Conservation (phyloP, 352 stramenopile genomes). For the Blastocystis sp. region DNA sequence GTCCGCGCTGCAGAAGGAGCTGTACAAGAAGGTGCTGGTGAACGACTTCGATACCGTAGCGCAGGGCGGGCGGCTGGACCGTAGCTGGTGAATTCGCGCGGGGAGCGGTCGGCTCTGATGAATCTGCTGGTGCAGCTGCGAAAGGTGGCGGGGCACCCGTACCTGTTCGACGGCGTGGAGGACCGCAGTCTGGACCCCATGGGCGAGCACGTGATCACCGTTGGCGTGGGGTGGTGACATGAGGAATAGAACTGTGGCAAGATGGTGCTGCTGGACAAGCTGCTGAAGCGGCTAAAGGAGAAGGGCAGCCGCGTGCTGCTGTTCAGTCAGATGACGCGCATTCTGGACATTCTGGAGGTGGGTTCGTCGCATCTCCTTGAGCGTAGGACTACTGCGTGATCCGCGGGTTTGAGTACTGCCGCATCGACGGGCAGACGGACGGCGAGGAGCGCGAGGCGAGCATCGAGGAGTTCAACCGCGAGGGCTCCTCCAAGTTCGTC, state of each 20-base stretch:
- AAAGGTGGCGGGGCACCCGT: constrained; percentile 98
- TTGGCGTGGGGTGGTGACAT: neutral
- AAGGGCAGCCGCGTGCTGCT: constrained; percentile 77
- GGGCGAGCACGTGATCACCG: constrained; percentile 86
- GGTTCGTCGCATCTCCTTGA: neutral
- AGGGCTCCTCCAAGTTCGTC: constrained; percentile 82
- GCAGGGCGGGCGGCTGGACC: neutral
- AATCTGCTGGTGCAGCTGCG: constrained; percentile 98
- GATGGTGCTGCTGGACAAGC: constrained; percentile 90
- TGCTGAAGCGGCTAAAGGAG: constrained; percentile 76
- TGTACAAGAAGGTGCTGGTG: constrained; percentile 85
- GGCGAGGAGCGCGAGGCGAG: constrained; percentile 86
- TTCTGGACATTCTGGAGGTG: constrained; percentile 95
- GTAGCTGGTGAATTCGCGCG: constrained; percentile 19
- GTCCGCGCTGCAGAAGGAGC: constrained; percentile 94
- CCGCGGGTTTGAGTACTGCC: constrained; percentile 86
- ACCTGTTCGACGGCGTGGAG: constrained; percentile 91
- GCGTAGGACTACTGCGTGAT: constrained; percentile 70
- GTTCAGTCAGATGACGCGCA: constrained; percentile 81
- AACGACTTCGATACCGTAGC: constrained; percentile 76
- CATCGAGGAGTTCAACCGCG: constrained; percentile 92
- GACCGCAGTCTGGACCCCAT: constrained; percentile 86
- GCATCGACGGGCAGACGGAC: constrained; percentile 90
- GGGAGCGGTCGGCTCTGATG: constrained; percentile 77
- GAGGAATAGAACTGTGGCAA: constrained; percentile 88